Percentiles rank a stretch among this genome's conserved stretches.
Conservation (phyloP, 2,329 filamentous ascomycete species). For the Epichloe glyceriae region DNA sequence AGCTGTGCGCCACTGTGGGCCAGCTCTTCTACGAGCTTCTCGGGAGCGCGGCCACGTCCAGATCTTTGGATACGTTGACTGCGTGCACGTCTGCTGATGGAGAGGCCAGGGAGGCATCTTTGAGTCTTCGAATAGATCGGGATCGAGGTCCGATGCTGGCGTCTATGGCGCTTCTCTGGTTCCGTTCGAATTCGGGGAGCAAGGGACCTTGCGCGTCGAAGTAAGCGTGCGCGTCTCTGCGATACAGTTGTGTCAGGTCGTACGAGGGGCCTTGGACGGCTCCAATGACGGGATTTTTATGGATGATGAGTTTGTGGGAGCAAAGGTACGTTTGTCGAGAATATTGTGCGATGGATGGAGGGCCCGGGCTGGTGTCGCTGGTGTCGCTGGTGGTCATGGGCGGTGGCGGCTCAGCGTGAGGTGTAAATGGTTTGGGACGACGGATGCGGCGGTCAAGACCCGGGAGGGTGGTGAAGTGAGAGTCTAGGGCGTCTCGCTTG, state of each 20-base stretch:
- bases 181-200: conserved; percentile 26
- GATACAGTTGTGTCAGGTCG: conserved; percentile 29
- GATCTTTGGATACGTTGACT: conserved; percentile 16
- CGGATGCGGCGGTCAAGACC: conserved; percentile 24
- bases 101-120: conserved; percentile 3
- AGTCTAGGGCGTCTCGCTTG: conserved; percentile 25
- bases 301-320: conserved; percentile 26
- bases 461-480: conserved; percentile 24
- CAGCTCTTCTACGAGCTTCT: conserved; percentile 11
- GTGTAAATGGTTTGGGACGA: conserved; percentile 34
- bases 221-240: conserved; percentile 34
- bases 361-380: conserved; percentile 6
- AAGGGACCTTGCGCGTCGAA: conserved; percentile 30
- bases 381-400: conserved; percentile 14
- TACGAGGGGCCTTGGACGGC: conserved; percentile 45
- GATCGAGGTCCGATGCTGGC: conserved; percentile 13
- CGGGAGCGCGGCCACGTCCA: conserved; percentile 14
- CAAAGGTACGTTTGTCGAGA: conserved; percentile 22
- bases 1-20: conserved; percentile 16
- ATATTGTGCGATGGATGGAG: conserved; percentile 11
- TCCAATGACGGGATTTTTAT: conserved; percentile 35
- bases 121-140: conserved; percentile 16
- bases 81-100: conserved; percentile 6
- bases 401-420: conserved; percentile 35
- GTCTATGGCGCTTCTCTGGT: conserved; percentile 29